Base-by-base conservation (phyloP, 2,329 filamentous ascomycete species). In the Cladophialophora carrionii region DNA sequence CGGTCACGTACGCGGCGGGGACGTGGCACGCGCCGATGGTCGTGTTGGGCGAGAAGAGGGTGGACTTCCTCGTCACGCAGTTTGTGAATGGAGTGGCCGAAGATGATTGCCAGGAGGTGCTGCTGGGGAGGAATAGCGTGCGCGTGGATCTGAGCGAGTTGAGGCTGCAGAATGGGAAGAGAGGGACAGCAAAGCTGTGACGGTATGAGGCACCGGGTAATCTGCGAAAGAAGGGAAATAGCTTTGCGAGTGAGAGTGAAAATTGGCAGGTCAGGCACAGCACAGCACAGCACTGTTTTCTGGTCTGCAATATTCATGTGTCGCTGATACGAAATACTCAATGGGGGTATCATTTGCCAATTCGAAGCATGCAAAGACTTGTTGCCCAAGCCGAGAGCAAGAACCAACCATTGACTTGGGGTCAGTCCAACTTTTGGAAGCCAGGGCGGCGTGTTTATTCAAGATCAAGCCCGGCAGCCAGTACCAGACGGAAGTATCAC, bases 21-120 rank as follows among this genome's bases (percentile, higher is more conserved):
- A 97, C 92, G 61, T 99, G 89, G 94, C 95, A 99, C 81, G 92
- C 94, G 67, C 95, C 95, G 0, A 98, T 99, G 94, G 90, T 92
- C 14, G 92, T 91, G 17, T 78, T 98, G 56, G 93, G 93, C 0
- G 76, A 79, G 52, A 78, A 81, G 61, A 83, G 87, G 22, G 81
- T 97, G 55, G 91, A 95, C 74, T 98, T 97, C 76, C 85, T 96
- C 4, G 94, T 98, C 1, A 85, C 90, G 70, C 94, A 98, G 80
- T 95, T 90, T 79, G 88, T 88, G 37, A 98, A 96, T 77, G 92
- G 90, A 1, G 88, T 95, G 12, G 85, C 79, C 0, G 79, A 84
- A 1, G 94, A 98, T 79, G 95, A 99, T 78, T 96, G 92, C 73
- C 92, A 99, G 80, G 67, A 69, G 29, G 57, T 69, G 10, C 54